Evolutionary conservation across 2,329 filamentous ascomycete genomes (phyloP), one percentile per base, ranked within the genome.

Genomic region (Sporothrix inflata): DNA sequence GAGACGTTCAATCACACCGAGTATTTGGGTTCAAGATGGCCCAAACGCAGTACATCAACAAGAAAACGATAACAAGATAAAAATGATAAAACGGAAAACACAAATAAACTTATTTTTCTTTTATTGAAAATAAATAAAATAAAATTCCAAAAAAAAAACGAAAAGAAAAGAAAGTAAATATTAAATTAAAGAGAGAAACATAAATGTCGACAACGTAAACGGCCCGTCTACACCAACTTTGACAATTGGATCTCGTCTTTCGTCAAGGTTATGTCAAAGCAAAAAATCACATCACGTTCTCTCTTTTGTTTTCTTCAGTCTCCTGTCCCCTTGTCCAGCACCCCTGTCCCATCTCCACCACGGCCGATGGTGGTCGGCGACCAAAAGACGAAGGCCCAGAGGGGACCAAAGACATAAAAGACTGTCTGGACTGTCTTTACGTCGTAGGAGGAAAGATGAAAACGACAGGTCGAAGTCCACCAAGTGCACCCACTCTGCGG

Each of bases 321-420:
- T 55, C 34, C 11, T 27, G 4, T 27, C 30, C n/a, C 42, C 19
- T 42, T 69, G 27, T 68, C 16, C 34, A 19, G 3, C 24, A 42
- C 40, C 68, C 68, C 53, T 67, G 65, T 34, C 65, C 24, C 19
- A 30, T 45, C 34, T n/a, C n/a, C 45, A 53, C 57, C 11, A 27
- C 30, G 70, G 47, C 57, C 38, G 57, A 70, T 49, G 27, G 71
- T 69, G 68, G 71, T 72, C 71, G 71, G 42, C 71, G 71, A 72
- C 67, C 71, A 70, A 42, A 30, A 34, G 8, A 30, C 53, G n/a
- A 65, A 24, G 8, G 30, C 30, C 30, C 47, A 49, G 47, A 49
- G 14, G 14, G 14, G 14, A 49, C 14, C 19, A 49, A 19, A n/a
- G 14, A 30, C 4, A 3, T n/a, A 21, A 21, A 47, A 67, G 4